Conservation (phyloP, 2,329 filamentous ascomycete genomes). For the Helotiales sp. region DNA sequence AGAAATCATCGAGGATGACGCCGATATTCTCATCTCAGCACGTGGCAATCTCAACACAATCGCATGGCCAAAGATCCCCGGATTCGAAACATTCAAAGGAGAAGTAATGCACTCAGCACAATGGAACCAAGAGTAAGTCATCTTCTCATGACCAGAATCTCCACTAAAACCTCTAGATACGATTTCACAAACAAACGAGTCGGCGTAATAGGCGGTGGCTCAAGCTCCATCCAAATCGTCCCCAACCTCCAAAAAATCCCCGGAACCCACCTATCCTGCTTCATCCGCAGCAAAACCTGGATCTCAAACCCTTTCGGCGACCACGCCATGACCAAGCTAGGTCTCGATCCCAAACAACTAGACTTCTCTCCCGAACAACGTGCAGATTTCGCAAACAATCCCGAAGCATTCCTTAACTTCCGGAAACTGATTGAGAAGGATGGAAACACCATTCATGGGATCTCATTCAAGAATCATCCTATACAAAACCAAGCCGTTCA, state of each 20-base stretch:
- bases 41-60: conserved; percentile 67
- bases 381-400: conserved; percentile 39
- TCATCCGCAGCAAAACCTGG: conserved; percentile 51
- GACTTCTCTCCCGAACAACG: conserved; percentile 46
- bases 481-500: conserved; percentile 38
- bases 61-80: conserved; percentile 61
- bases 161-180: conserved; percentile 36
- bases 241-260: conserved; percentile 48
- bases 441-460: conserved; percentile 44
- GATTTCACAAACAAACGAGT: conserved; percentile 49
- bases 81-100: conserved; percentile 49
- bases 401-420: conserved; percentile 40
- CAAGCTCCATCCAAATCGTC: conserved; percentile 54
- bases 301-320: conserved; percentile 50
- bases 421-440: conserved; percentile 46
- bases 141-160: background rate
- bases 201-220: conserved; percentile 53
- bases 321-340: conserved; percentile 43
- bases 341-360: conserved; percentile 40
- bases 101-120: conserved; percentile 59
- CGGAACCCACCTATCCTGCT: conserved; percentile 44
- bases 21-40: conserved; percentile 63
- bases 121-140: conserved; percentile 43
- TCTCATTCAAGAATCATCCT: conserved; percentile 39
- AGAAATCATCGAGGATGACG: conserved; percentile 44